Base-by-base conservation (phyloP, 2,329 filamentous ascomycete genomes). In the Fusarium marasasianum region DNA sequence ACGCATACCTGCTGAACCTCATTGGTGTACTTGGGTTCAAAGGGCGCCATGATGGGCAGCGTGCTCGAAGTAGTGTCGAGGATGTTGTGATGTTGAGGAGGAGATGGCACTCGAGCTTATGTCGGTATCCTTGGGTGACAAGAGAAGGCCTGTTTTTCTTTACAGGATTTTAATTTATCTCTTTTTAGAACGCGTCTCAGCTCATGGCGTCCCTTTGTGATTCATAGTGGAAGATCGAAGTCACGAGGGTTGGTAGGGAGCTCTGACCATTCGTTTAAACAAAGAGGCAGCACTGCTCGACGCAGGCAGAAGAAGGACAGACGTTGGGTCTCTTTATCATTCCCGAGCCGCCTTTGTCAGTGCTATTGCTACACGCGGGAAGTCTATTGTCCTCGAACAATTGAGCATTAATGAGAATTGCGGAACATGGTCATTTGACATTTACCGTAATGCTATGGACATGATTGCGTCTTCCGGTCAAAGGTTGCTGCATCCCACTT, bases 391-490 rank as follows among this genome's bases (percentile, higher is more conserved):
- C 9, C n/a, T 11, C 8, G 9, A 24, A 35, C 9, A 10, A 17
- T 29, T 17, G 20, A 40, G 6, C 5, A 7, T 41, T 2, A n/a
- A 40, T 15, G 9, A 17, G 6, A 26, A 17, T 78, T 82, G 40
- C 82, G 88, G 45, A 86, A 86, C 13, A 87, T 90, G 33, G 80
- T 81, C 31, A 82, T 82, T 41, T 15, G 20, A 56, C 37, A 18
- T 20, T 29, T 13, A 63, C 9, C 3, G 13, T 18, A 26, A 66
- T 35, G 12, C 29, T 44, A 24, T 64, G 50, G 6, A 51, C 50
- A 33, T 64, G 59, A 18, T 64, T 66, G 1, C 59, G 31, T 7
- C 63, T 54, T 24, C 59, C 50, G 0, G 6, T 8, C 22, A 56
- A 44, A 31, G 50, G 50, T 9, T 66, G 50, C 5, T n/a, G 7